Base-by-base conservation (phyloP, 2,329 filamentous ascomycete genomes). In the Fusarium sp. region DNA sequence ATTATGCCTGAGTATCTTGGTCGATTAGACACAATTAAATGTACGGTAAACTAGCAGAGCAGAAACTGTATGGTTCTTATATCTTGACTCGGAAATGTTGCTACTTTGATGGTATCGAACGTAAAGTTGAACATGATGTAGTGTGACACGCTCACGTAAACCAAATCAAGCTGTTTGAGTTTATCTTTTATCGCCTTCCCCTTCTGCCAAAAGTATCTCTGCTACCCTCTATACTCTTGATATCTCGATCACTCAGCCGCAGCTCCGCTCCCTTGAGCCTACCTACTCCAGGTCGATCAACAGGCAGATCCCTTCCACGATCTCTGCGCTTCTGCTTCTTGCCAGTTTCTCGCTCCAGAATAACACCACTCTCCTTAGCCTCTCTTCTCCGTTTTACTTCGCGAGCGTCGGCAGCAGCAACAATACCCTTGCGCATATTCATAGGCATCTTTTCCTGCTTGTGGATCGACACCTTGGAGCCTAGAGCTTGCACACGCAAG, bases 361-460 rank as follows among this genome's bases (percentile, higher is more conserved):
- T 87, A 67, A 98, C 88, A 6, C 94, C 95, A 69, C 94, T 96
- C 80, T 98, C 94, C 71, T 83, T 86, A 2, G 95, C 95, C 74
- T 97, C 92, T 36, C 80, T 82, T 33, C 94, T 81, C 47, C 94
- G 80, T 78, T 84, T 90, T 11, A 83, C 78, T 74, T 97, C 93
- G 56, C 85, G 86, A 25, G 80, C 76, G 2, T 74, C 79, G 19
- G 85, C 84, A 48, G 93, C 92, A 2, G 84, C 83, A 14, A 80
- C 79, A 57, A 98, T 97, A n/a, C 94, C 93, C 76, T 90, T 92
- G 56, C 93, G 85, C 72, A 94, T 89, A 37, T 87, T 79, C 83
- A 96, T 90, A 15, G 95, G 94, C 92, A 98, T 97, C 68, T 89
- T 93, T 55, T 88, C 84, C 76, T 96, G 93, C 53, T 82, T 82